Evolutionary conservation across 139 green algal genomes (phyloP), one percentile per base, ranked within the genome.

Genomic region (Auxenochlorella pyrenoidosa): DNA sequence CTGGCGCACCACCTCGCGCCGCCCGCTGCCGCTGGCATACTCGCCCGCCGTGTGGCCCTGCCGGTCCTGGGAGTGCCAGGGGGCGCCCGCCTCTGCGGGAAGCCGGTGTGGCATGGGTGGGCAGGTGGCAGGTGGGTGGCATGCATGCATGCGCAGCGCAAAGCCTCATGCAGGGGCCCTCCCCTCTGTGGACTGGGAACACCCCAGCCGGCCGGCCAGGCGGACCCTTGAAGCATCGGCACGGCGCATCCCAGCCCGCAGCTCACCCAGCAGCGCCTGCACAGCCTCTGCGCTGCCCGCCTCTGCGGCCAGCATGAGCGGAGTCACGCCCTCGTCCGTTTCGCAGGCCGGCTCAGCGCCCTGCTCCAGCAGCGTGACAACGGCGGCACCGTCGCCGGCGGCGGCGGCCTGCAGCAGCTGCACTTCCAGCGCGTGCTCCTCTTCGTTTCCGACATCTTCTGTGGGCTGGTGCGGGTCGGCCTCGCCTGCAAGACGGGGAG

Each of bases 221-320:
- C n/a, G n/a, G n/a, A n/a, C n/a, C n/a, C n/a, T n/a, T n/a, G n/a
- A n/a, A n/a, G n/a, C n/a, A 10, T 10, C 47, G 47, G 47, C 47
- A 54, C 47, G 8, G 47, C 47, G 47, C 47, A 10, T 6, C 47
- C 47, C 47, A 10, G 47, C 10, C 47, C 30, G 54, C 47, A n/a
- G 22, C 82, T 78, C 66, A 86, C 82, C 65, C 63, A 93, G 81
- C 66, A 93, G 38, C 40, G 81, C 51, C 19, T 65, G 51, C 68
- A 92, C 51, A 1, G 87, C 24, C 32, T 79, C 82, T 10, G 43
- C 32, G n/a, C 87, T 59, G 41, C 90, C 90, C 26, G 59, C 54
- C 63, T 88, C 84, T 30, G 90, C 90, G 16, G 90, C 90, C 18
- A 82, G 34, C 90, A 93, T 93, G 12, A 93, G 68, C n/a, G 88